These are phyloP conservation scores for Coniferiporia weirii DNA, from an alignment of 1,284 basidiomycete species.

Conservation along the genomic window DNA sequence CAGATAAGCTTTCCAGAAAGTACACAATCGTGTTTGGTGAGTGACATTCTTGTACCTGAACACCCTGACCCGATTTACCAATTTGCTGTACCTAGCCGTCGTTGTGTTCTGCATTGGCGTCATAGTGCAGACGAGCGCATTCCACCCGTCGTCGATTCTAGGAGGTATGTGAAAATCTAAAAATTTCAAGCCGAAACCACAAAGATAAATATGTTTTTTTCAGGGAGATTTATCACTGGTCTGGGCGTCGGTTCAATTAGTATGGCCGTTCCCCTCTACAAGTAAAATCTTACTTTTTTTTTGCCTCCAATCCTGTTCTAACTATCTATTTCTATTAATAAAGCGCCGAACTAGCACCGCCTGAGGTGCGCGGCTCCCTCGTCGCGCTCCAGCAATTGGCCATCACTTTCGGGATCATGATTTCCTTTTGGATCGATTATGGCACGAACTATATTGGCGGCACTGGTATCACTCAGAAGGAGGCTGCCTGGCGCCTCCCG, in stretches of 20 bases:
- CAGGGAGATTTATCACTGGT: conserved; percentile 71
- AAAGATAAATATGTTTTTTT: background rate
- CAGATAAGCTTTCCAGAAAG: conserved; percentile 68
- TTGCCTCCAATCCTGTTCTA: background rate
- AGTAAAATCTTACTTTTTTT: conserved; percentile 33
- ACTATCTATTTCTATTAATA: background rate
- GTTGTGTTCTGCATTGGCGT: conserved; percentile 64
- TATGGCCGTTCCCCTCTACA: conserved; percentile 75
- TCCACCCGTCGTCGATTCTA: conserved; percentile 53
- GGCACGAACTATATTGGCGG: conserved; percentile 74
- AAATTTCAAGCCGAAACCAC: background rate
- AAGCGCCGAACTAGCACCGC: conserved; percentile 65
- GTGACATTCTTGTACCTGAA: background rate
- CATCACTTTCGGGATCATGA: conserved; percentile 67
- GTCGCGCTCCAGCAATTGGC: conserved; percentile 80
- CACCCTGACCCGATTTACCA: background rate
- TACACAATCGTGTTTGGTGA: conserved; percentile 63
- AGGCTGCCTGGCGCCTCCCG: conserved; percentile 75
- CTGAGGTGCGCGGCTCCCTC: conserved; percentile 77
- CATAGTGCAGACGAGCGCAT: conserved; percentile 58
- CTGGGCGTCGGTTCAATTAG: conserved; percentile 71
- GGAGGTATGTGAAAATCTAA: conserved; percentile 38
- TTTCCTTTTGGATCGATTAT: conserved; percentile 80
- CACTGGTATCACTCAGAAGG: conserved; percentile 44
- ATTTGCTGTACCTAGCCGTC: conserved; percentile 39